Evolutionary conservation across 1,284 basidiomycete species (phyloP).

Genomic region (Austropuccinia psidii): DNA sequence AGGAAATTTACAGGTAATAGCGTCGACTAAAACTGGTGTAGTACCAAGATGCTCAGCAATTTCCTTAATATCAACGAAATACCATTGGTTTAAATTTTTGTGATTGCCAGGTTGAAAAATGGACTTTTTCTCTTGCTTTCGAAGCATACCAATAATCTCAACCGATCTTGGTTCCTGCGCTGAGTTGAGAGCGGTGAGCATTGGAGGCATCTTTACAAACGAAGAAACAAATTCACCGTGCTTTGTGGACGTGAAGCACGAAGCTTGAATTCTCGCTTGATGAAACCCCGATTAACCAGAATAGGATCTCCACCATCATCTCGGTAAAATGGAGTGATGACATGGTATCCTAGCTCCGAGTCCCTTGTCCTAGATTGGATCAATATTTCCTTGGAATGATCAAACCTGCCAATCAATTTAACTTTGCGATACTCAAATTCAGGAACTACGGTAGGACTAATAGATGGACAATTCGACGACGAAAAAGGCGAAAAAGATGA

Average conservation of each 20-base stretch:
- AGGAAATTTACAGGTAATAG: constrained; percentile 61
- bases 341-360: constrained; percentile 74
- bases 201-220: not conserved
- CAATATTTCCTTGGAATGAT: constrained; percentile 67
- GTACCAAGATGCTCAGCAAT: constrained; percentile 63
- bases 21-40: constrained; percentile 79
- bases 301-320: constrained; percentile 56
- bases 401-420: constrained; percentile 65
- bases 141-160: constrained; percentile 59
- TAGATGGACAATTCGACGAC: constrained; percentile 53
- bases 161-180: constrained; percentile 39
- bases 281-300: constrained; percentile 85
- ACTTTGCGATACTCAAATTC: constrained; percentile 85
- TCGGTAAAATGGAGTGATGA: constrained; percentile 75
- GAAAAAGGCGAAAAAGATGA: constrained; percentile 43
- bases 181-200: not conserved
- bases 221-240: constrained; percentile 43
- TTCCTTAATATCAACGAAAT: constrained; percentile 74
- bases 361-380: constrained; percentile 79
- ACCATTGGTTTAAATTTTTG: constrained; percentile 74
- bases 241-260: constrained; percentile 41
- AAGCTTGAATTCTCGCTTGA: constrained; percentile 56
- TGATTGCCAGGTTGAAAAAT: constrained; percentile 81
- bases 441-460: constrained; percentile 44
- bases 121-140: constrained; percentile 55